Conservation (phyloP, 1,139 yeast species). For the Kodamaea alishanica region DNA sequence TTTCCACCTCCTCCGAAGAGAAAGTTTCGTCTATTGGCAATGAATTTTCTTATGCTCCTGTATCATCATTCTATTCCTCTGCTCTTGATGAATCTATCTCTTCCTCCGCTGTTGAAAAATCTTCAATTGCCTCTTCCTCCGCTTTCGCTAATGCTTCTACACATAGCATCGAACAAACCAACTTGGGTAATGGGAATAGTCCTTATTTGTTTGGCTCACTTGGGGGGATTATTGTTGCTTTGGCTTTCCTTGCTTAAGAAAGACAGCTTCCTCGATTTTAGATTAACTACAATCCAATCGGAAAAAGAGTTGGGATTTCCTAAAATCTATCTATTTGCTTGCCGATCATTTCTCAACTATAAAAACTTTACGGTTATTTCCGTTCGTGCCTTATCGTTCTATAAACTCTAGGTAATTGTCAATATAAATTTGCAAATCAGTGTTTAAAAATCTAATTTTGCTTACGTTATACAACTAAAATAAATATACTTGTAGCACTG, state of each 20-base stretch:
- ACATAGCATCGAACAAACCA: constrained; percentile 8
- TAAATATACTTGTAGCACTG: too few species aligned
- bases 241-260: constrained; percentile 9
- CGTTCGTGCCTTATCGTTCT: too few species aligned
- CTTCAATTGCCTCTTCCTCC: constrained; percentile 4
- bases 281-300: too few species aligned
- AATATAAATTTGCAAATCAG: too few species aligned
- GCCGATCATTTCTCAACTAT: constrained; percentile 1
- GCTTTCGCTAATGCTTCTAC: constrained; percentile 6
- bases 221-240: constrained; percentile 13
- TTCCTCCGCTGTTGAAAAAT: constrained; percentile 2
- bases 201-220: constrained; percentile 12
- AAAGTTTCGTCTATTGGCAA: constrained; percentile 23
- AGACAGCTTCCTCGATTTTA: too few species aligned
- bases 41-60: constrained; percentile 9
- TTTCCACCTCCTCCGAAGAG: constrained; percentile 35
- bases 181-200: constrained; percentile 9
- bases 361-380: too few species aligned
- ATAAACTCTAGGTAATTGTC: too few species aligned
- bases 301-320: too few species aligned
- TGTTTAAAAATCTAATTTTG: too few species aligned
- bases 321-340: not conserved
- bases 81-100: constrained; percentile 10
- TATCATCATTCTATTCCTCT: too few species aligned
- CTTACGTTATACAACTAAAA: too few species aligned